These are phyloP conservation scores for Handroanthus guayacan DNA, from an alignment of 257 asterid species.

Conservation along the genomic window DNA sequence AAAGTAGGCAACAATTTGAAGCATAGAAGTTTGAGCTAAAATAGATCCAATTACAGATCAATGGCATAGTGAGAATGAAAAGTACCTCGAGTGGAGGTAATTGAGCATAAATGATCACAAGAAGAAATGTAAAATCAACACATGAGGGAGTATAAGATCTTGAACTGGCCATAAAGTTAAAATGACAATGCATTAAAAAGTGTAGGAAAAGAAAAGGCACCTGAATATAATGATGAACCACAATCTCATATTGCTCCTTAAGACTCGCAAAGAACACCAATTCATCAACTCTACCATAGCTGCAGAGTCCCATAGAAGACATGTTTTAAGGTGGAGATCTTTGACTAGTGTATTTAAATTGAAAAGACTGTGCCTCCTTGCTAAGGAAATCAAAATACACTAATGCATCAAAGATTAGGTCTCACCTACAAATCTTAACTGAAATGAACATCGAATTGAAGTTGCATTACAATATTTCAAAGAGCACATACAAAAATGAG, in stretches of 20 bases:
- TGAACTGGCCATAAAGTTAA: conserved; percentile 6
- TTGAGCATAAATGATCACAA: conserved; percentile 19
- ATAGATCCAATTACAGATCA: conserved; percentile 16
- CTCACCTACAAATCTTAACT: conserved; percentile 14
- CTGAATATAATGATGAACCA: conserved; percentile 96
- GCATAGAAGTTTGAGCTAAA: conserved; percentile 19
- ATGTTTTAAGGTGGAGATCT: conserved; percentile 32
- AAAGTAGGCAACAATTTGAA: conserved; percentile 20
- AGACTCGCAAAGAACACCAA: conserved; percentile 96
- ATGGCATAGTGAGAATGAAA: conserved; percentile 15
- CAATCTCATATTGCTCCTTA: conserved; percentile 92
- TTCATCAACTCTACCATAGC: conserved; percentile 98
- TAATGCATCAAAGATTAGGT: conserved; percentile 24
- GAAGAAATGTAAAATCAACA: conserved; percentile 11
- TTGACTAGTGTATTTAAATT: conserved; percentile 13
- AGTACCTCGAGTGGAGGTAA: neutral
- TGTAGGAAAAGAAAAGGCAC: conserved; percentile 51
- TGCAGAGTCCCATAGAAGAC: conserved; percentile 50
- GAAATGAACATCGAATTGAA: conserved; percentile 14
- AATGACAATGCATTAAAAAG: conserved; percentile 1
- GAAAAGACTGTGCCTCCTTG: conserved; percentile 22
- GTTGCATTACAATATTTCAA: conserved; percentile 5
- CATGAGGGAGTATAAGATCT: conserved; percentile 3
- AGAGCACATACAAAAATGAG: conserved; percentile 3
- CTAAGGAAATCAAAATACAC: conserved; percentile 33